Conservation (phyloP, 2,329 filamentous ascomycete species). For the Colletotrichum sp. region DNA sequence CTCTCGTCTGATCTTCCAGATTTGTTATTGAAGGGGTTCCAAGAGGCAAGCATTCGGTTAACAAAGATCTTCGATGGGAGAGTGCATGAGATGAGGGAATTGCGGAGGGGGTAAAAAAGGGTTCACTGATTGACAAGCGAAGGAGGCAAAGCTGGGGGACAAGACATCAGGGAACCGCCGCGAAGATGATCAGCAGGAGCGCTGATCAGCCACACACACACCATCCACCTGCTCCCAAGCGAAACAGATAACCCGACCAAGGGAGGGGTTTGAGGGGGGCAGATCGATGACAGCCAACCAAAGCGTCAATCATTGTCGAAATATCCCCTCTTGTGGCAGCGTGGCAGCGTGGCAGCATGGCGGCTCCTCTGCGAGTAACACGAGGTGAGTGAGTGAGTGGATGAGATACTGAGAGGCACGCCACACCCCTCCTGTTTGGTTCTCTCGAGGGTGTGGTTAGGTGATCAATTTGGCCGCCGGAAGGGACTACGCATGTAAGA, state of each 20-base stretch:
- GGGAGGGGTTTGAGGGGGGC: background rate
- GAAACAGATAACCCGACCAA: background rate
- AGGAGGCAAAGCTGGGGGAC: background rate
- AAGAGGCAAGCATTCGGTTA: background rate
- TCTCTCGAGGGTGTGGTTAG: background rate
- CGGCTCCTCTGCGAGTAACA: background rate
- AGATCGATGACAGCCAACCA: background rate
- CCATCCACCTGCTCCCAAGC: background rate
- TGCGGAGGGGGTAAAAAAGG: background rate
- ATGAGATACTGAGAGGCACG: background rate
- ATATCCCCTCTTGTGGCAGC: background rate
- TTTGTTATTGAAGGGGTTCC: background rate
- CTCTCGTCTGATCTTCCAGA: background rate
- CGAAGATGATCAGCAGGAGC: conserved; percentile 2
- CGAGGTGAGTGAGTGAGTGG: background rate
- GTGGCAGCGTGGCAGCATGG: background rate
- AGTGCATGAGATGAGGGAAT: background rate
- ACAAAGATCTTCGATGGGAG: background rate
- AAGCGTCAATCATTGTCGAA: background rate
- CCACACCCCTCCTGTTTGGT: background rate
- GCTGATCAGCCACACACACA: conserved; percentile 6
- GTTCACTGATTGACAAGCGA: background rate
- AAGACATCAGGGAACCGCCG: background rate
- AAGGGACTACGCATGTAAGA: background rate
- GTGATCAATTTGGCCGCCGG: background rate